A percentile compares a stretch with the other conserved stretches of the same genome.
These are phyloP conservation scores for Russula vinacea DNA, from an alignment of 768 basidiomycete species.

Conservation along the genomic window DNA sequence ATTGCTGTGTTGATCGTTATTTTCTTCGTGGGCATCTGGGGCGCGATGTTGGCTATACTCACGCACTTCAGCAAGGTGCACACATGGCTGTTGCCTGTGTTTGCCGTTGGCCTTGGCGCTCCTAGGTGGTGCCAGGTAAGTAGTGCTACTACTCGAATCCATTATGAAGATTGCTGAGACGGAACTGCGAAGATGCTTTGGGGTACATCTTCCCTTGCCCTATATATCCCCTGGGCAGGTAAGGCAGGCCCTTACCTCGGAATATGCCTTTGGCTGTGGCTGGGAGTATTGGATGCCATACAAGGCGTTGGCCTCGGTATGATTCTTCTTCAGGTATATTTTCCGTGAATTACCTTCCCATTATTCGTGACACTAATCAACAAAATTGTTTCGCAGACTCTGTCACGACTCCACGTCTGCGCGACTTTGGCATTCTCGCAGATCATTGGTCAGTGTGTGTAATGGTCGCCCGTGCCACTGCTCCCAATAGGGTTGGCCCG, in stretches of 20 bases:
- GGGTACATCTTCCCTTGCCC: slow-evolving; percentile 90
- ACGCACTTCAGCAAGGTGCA: slow-evolving; percentile 90
- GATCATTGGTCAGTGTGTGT: slow-evolving; percentile 87
- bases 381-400: slow-evolving; percentile 46
- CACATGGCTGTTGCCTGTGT: slow-evolving; percentile 92
- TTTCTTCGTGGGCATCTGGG: slow-evolving; percentile 92
- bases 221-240: slow-evolving; percentile 95
- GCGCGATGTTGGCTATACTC: slow-evolving; percentile 63
- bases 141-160: background rate
- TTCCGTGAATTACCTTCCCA: background rate
- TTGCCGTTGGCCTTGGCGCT: slow-evolving; percentile 91
- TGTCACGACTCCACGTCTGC: slow-evolving; percentile 91
- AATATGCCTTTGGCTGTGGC: slow-evolving; percentile 89
- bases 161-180: background rate
- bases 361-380: slow-evolving; percentile 3
- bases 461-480: slow-evolving; percentile 88
- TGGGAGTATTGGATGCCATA: slow-evolving; percentile 89
- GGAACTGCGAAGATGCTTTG: slow-evolving; percentile 65
- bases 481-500: slow-evolving; percentile 86
- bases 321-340: slow-evolving; percentile 68
- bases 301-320: slow-evolving; percentile 93
- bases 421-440: slow-evolving; percentile 90
- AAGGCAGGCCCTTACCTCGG: slow-evolving; percentile 82
- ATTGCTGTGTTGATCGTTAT: slow-evolving; percentile 72
- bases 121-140: slow-evolving; percentile 90